Conservation (phyloP, 2,329 filamentous ascomycete genomes). For the Epichloe amarillans region DNA sequence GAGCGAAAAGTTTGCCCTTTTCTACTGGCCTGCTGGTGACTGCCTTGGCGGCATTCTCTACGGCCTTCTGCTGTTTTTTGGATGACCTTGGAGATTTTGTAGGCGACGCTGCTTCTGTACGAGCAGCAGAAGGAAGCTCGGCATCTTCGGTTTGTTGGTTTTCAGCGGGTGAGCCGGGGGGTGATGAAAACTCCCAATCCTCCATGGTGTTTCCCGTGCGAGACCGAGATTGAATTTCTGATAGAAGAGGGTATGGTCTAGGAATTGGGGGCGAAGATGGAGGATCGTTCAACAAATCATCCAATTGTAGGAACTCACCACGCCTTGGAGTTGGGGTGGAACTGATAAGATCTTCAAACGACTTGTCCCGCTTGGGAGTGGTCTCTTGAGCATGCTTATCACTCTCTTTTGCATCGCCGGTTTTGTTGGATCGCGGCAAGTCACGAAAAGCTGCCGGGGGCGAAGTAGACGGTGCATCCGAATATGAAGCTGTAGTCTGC, state of each 20-base stretch:
- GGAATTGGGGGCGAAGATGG: constrained; percentile 47
- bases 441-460: constrained; percentile 12
- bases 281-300: constrained; percentile 37
- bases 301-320: constrained; percentile 34
- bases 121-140: constrained; percentile 7
- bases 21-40: not conserved
- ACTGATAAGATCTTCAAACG: constrained; percentile 39
- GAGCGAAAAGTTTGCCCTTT: not conserved
- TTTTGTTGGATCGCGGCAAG: constrained; percentile 7
- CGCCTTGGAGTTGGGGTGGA: constrained; percentile 49
- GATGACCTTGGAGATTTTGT: constrained; percentile 8
- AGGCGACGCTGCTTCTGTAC: constrained; percentile 6
- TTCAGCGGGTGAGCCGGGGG: constrained; percentile 36
- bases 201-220: constrained; percentile 19
- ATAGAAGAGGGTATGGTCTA: constrained; percentile 36
- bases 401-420: constrained; percentile 5
- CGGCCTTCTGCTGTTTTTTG: constrained; percentile 5
- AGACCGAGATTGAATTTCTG: constrained; percentile 38
- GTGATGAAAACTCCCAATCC: constrained; percentile 44
- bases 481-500: constrained; percentile 53
- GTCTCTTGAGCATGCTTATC: constrained; percentile 20
- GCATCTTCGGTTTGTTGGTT: constrained; percentile 14
- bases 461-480: constrained; percentile 47
- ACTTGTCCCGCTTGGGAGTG: constrained; percentile 31
- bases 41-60: not conserved